Evolutionary conservation across 2,329 filamentous ascomycete species (phyloP).

Genomic region (Alternaria burnsii): DNA sequence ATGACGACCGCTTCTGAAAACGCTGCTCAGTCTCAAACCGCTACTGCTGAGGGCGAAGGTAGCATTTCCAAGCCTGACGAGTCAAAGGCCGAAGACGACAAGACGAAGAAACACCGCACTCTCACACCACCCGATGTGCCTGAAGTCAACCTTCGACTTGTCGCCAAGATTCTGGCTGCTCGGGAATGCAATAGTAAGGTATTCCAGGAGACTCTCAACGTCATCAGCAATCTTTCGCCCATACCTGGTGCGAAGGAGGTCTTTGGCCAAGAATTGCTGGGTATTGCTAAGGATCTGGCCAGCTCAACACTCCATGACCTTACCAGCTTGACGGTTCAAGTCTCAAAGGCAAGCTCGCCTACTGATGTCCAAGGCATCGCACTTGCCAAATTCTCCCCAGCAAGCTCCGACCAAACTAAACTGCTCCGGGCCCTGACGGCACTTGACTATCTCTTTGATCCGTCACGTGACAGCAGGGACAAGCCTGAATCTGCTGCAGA

Average conservation of each 20-base stretch:
- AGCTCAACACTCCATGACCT: constrained; percentile 86
- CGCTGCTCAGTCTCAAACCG: constrained; percentile 45
- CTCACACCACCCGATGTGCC: constrained; percentile 86
- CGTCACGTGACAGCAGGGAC: constrained; percentile 68
- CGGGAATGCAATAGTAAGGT: constrained; percentile 97
- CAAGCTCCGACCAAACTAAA: constrained; percentile 96
- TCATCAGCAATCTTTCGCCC: constrained; percentile 97
- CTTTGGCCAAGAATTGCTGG: constrained; percentile 92
- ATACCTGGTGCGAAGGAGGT: constrained; percentile 89
- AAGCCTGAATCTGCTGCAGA: constrained; percentile 57
- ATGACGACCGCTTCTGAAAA: constrained; percentile 47
- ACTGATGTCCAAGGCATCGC: constrained; percentile 96
- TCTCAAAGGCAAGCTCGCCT: constrained; percentile 83
- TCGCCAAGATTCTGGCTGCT: constrained; percentile 96
- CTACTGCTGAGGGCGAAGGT: constrained; percentile 28
- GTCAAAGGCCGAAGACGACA: constrained; percentile 36
- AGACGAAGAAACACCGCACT: constrained; percentile 65
- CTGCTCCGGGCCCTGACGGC: constrained; percentile 90
- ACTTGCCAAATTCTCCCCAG: constrained; percentile 92
- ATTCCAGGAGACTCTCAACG: constrained; percentile 95
- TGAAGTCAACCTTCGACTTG: constrained; percentile 85
- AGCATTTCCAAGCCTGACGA: constrained; percentile 48
- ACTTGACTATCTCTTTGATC: constrained; percentile 93
- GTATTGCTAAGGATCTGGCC: constrained; percentile 84
- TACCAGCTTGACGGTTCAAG: constrained; percentile 83